Evolutionary conservation across 169 alveolate genomes (phyloP).

Genomic region (Babesia caballi): DNA sequence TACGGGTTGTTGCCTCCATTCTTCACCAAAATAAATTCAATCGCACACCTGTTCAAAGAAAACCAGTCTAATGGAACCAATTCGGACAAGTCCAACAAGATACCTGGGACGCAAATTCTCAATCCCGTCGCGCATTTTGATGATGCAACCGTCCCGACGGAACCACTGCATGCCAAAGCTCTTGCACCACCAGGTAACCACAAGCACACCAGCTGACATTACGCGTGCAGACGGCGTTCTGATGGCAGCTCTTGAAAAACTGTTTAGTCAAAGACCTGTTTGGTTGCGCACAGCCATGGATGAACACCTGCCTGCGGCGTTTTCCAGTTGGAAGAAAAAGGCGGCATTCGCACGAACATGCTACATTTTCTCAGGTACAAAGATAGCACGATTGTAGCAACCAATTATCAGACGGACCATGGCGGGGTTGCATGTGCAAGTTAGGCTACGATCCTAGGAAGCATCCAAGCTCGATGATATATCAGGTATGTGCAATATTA

Average conservation of each 20-base stretch:
- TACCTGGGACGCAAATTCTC: conserved; percentile 1
- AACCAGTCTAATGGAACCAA: neutral
- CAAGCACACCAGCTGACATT: neutral
- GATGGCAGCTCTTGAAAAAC: conserved; percentile 22
- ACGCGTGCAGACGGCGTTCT: conserved; percentile 18
- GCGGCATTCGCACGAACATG: conserved; percentile 56
- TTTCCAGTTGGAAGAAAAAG: conserved; percentile 59
- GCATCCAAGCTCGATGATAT: conserved; percentile 21
- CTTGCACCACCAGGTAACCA: conserved; percentile 48
- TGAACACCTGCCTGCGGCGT: conserved; percentile 37
- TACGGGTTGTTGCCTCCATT: conserved; percentile 48
- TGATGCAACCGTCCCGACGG: conserved; percentile 31
- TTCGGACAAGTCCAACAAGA: neutral
- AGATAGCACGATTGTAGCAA: neutral
- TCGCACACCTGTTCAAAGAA: conserved; percentile 43
- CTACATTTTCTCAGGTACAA: conserved; percentile 57
- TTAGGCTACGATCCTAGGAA: conserved; percentile 66
- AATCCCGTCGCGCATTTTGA: conserved; percentile 60
- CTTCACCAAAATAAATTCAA: conserved; percentile 37
- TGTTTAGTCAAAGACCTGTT: conserved; percentile 35
- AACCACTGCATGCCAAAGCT: conserved; percentile 28
- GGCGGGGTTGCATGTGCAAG: conserved; percentile 65
- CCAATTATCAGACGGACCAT: conserved; percentile 56
- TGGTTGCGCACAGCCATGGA: conserved; percentile 56
- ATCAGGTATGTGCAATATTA: conserved; percentile 26